phyloP scores from a whole-genome alignment of 495 filamentous ascomycete species.

The Massariosphaeria phaeospora region DNA sequence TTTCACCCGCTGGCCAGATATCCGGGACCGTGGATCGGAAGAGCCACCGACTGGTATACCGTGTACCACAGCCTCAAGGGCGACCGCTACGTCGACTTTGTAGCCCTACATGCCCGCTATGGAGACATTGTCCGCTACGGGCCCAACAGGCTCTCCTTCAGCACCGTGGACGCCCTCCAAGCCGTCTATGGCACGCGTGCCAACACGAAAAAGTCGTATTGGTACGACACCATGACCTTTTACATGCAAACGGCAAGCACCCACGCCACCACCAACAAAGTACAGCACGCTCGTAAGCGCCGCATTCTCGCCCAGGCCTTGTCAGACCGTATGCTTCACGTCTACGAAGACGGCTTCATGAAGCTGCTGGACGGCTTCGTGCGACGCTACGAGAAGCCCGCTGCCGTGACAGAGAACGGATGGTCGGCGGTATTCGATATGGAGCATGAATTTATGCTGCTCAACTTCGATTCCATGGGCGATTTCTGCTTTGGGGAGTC shows the following conservation, averaged over 20 bases:
- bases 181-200: neutral
- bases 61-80: conserved; percentile 7
- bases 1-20: conserved; percentile 5
- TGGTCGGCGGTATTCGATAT: neutral
- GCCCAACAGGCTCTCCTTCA: conserved; percentile 2
- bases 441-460: neutral
- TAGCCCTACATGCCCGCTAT: neutral
- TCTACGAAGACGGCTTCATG: neutral
- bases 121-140: conserved; percentile 5
- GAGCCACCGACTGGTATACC: neutral
- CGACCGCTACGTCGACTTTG: conserved; percentile 3
- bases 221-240: neutral
- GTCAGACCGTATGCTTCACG: neutral
- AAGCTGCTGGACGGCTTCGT: neutral
- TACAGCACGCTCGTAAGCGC: neutral
- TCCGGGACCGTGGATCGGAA: neutral
- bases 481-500: conserved; percentile 1
- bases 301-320: neutral
- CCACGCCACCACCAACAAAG: neutral
- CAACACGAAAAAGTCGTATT: neutral
- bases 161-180: neutral
- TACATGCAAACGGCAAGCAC: neutral
- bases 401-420: neutral
- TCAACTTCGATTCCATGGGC: conserved; percentile 3
- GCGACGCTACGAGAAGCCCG: neutral